Percentiles rank a stretch among this genome's conserved stretches.
Evolutionary conservation across 73 alveolate genomes (phyloP).

Genomic region (Symbiodinium natans): DNA sequence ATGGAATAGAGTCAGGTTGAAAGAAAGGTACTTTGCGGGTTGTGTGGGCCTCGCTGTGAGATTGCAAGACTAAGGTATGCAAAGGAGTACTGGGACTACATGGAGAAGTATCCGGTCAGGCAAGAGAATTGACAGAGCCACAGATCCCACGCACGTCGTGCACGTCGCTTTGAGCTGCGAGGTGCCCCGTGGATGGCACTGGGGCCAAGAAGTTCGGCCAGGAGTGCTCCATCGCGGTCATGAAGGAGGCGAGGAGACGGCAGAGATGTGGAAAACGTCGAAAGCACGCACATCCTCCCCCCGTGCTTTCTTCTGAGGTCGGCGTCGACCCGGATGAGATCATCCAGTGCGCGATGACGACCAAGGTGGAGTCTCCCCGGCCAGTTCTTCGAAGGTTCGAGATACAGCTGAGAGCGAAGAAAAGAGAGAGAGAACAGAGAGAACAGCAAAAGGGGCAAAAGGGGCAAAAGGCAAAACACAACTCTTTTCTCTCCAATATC

Average conservation of each 20-base stretch:
- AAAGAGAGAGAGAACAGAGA: neutral
- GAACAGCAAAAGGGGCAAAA: neutral
- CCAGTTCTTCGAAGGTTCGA: too few species aligned
- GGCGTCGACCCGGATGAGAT: slow-evolving; percentile 35
- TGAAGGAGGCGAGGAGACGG: slow-evolving; percentile 1
- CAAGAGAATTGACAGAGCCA: neutral
- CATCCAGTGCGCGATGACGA: slow-evolving; percentile 2
- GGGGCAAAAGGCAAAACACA: neutral
- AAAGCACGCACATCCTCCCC: too few species aligned
- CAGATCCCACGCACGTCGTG: neutral
- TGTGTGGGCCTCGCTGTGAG: neutral
- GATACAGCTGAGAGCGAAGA: neutral
- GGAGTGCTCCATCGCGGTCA: slow-evolving; percentile 33
- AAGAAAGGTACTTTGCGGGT: neutral
- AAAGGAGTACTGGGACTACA: slow-evolving; percentile 73
- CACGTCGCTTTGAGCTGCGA: too few species aligned
- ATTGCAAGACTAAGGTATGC: slow-evolving; percentile 26
- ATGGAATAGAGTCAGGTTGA: too few species aligned
- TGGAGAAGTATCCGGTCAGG: slow-evolving; percentile 43
- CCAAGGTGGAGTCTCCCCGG: neutral
- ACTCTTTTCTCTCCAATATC: neutral
- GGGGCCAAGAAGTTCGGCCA: slow-evolving; percentile 14
- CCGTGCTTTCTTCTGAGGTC: neutral
- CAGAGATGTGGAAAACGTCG: too few species aligned
- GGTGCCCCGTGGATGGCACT: slow-evolving; percentile 75